phyloP scores from a whole-genome alignment of 2,329 filamentous ascomycete genomes.

The Nemania sp. region DNA sequence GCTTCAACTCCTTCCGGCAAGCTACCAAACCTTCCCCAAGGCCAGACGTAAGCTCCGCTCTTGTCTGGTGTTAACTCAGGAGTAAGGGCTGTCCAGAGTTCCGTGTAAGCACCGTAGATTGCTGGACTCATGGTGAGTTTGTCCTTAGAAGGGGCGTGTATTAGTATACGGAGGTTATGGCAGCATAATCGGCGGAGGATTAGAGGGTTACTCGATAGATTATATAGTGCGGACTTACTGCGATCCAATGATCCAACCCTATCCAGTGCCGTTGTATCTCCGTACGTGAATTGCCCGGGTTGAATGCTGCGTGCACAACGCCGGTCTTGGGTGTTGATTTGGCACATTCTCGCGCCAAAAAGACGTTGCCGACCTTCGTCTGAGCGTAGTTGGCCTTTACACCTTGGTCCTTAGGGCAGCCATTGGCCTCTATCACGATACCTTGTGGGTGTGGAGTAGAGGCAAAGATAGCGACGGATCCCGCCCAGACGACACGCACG shows the following conservation, averaged over 20 bases:
- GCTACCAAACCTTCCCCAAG: slow-evolving; percentile 2
- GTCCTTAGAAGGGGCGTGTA: background rate
- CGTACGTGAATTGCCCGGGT: slow-evolving; percentile 1
- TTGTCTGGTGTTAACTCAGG: background rate
- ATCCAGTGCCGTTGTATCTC: slow-evolving; percentile 4
- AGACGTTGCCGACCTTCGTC: background rate
- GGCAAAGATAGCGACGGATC: background rate
- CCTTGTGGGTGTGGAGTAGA: background rate
- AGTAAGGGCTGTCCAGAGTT: background rate
- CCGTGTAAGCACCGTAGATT: background rate
- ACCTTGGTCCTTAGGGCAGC: background rate
- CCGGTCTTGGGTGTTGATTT: background rate
- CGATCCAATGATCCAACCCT: background rate
- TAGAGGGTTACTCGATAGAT: too few species aligned
- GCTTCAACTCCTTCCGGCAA: background rate
- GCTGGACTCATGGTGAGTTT: background rate
- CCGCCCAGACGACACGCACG: slow-evolving; percentile 2
- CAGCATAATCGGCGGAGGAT: background rate
- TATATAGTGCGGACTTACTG: background rate
- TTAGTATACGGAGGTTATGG: background rate
- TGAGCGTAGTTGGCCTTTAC: background rate
- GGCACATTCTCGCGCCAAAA: background rate
- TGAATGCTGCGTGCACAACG: slow-evolving; percentile 2
- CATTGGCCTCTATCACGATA: background rate
- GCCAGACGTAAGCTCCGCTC: slow-evolving; percentile 2